Percentiles rank a stretch among this genome's conserved stretches.
phyloP scores from a whole-genome alignment of 2,329 filamentous ascomycete genomes.

The Nemania abortiva region DNA sequence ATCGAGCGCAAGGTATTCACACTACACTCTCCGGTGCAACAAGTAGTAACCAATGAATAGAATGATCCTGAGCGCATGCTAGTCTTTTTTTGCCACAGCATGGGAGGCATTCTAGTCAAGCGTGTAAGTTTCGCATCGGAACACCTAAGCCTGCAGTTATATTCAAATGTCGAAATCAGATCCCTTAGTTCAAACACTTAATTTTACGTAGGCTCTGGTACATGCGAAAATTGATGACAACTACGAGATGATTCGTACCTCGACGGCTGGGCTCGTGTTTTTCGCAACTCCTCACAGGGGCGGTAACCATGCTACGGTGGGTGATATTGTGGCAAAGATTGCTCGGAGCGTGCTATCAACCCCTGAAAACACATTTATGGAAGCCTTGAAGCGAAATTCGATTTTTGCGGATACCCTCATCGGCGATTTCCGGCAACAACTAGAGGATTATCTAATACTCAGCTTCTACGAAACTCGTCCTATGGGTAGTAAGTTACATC shows the following conservation, averaged over 20 bases:
- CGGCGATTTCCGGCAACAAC: neutral
- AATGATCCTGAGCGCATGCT: neutral
- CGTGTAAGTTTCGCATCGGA: neutral
- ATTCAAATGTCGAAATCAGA: neutral
- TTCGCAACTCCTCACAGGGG: slow-evolving; percentile 1
- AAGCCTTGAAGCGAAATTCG: slow-evolving; percentile 1
- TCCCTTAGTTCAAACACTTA: neutral
- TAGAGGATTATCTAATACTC: neutral
- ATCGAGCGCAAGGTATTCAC: slow-evolving; percentile 1
- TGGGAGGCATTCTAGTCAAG: neutral
- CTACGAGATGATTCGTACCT: neutral
- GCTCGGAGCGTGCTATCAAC: neutral
- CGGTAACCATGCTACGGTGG: neutral
- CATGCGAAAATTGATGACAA: neutral
- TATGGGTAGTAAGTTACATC: neutral
- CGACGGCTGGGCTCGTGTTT: neutral
- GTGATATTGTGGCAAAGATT: neutral
- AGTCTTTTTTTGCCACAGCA: neutral
- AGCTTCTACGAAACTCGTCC: neutral
- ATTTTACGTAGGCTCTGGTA: neutral
- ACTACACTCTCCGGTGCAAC: neutral
- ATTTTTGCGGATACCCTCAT: neutral
- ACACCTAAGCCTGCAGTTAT: neutral
- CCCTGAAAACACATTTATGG: neutral
- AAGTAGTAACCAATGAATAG: neutral